Conservation (phyloP, 805 yeast species). For the Teunomyces lycoperdinae region DNA sequence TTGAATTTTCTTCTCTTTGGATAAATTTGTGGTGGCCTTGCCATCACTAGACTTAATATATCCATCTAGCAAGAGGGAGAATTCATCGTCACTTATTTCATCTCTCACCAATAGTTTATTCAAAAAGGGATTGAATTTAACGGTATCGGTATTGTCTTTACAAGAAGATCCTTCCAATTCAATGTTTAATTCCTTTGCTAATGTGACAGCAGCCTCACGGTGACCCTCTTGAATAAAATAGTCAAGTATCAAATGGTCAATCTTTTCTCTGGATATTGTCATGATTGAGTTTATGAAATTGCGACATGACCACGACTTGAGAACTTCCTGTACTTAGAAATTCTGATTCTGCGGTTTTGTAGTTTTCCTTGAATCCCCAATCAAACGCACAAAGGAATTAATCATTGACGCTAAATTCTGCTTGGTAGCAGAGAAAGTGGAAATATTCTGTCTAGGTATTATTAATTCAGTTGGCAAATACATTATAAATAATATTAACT, state of each 20-base stretch:
- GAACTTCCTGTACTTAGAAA: neutral
- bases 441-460: too few species aligned
- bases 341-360: neutral
- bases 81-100: constrained; percentile 12
- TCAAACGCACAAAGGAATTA: too few species aligned
- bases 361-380: too few species aligned
- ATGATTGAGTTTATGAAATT: neutral
- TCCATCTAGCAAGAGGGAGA: constrained; percentile 10
- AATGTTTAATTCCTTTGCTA: constrained; percentile 56
- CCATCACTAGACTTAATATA: constrained; percentile 4
- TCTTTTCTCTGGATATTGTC: constrained; percentile 27
- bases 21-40: neutral
- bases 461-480: too few species aligned
- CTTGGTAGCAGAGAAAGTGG: too few species aligned
- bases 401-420: too few species aligned
- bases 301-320: neutral
- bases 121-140: constrained; percentile 8
- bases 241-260: constrained; percentile 60
- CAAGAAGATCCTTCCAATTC: constrained; percentile 8
- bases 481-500: too few species aligned
- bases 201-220: constrained; percentile 59
- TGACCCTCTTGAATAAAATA: constrained; percentile 78
- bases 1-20: neutral
- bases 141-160: constrained; percentile 1
- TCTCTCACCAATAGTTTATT: constrained; percentile 7